These are phyloP conservation scores for Lichtheimia corymbifera DNA, from an alignment of 371 early-diverging fungal species.

Conservation along the genomic window DNA sequence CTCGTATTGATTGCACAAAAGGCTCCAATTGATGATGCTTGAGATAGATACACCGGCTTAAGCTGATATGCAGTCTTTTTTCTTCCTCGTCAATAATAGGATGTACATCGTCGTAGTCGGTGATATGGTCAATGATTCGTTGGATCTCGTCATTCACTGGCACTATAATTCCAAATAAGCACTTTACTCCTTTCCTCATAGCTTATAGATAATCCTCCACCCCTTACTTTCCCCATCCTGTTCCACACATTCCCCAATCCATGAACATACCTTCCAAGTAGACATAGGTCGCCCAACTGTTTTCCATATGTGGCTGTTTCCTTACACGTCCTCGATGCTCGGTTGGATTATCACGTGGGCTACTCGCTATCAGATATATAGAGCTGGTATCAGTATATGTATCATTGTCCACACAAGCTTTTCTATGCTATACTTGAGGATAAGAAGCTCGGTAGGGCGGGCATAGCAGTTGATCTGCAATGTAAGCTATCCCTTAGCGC, in stretches of 20 bases:
- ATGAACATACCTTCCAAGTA: slow-evolving; percentile 37
- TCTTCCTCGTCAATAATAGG: slow-evolving; percentile 6
- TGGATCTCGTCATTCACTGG: slow-evolving; percentile 9
- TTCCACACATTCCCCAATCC: neutral
- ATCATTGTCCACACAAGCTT: neutral
- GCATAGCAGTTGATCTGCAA: neutral
- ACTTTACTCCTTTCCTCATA: neutral
- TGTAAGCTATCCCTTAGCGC: no score
- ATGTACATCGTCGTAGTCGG: neutral
- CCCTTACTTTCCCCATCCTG: no score
- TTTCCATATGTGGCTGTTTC: slow-evolving; percentile 24
- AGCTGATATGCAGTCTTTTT: slow-evolving; percentile 34
- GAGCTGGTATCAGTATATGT: no score
- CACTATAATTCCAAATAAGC: neutral
- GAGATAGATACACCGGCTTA: slow-evolving; percentile 37
- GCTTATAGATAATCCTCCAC: neutral
- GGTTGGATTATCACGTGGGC: slow-evolving; percentile 4
- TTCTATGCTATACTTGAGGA: slow-evolving; percentile 5
- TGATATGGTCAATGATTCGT: slow-evolving; percentile 7
- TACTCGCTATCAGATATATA: no score
- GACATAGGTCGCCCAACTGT: slow-evolving; percentile 48
- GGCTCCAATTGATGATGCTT: slow-evolving; percentile 33
- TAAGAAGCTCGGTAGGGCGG: slow-evolving; percentile 16
- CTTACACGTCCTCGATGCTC: slow-evolving; percentile 31
- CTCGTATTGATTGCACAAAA: slow-evolving; percentile 19